These are phyloP conservation scores for Mrakia frigida DNA, from an alignment of 768 basidiomycete species.

Conservation along the genomic window DNA sequence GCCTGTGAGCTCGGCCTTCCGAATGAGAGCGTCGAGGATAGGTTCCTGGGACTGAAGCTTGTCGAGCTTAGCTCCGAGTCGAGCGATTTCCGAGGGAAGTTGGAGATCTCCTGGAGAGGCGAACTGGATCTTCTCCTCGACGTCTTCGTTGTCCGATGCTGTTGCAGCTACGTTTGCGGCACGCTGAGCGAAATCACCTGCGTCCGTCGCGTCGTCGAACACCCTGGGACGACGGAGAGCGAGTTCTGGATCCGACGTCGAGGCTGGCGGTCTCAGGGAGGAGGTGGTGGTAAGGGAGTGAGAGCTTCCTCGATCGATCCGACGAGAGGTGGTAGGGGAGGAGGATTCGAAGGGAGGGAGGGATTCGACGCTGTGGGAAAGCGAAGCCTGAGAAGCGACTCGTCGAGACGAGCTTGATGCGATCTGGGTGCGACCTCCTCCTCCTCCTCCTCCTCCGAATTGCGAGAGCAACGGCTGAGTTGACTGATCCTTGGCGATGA, in stretches of 20 bases:
- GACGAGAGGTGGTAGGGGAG: neutral
- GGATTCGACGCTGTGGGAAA: constrained; percentile 6
- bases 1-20: constrained; percentile 90
- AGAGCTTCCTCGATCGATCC: neutral
- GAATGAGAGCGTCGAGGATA: constrained; percentile 80
- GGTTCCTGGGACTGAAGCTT: constrained; percentile 73
- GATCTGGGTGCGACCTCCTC: neutral
- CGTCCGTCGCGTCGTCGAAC: constrained; percentile 32
- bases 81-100: constrained; percentile 75
- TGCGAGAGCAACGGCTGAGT: neutral
- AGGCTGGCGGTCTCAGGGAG: neutral
- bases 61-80: constrained; percentile 67
- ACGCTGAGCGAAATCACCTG: constrained; percentile 25
- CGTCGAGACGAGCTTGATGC: neutral
- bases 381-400: constrained; percentile 1
- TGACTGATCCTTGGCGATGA: constrained; percentile 64
- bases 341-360: neutral
- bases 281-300: neutral
- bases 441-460: constrained; percentile 10
- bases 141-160: neutral
- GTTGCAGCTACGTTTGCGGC: neutral
- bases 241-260: constrained; percentile 12
- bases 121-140: constrained; percentile 16
- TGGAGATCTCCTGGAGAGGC: constrained; percentile 51
- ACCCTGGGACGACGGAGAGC: constrained; percentile 12